phyloP scores from a whole-genome alignment of 73 alveolate species.

The Paraurostyla sp. region DNA sequence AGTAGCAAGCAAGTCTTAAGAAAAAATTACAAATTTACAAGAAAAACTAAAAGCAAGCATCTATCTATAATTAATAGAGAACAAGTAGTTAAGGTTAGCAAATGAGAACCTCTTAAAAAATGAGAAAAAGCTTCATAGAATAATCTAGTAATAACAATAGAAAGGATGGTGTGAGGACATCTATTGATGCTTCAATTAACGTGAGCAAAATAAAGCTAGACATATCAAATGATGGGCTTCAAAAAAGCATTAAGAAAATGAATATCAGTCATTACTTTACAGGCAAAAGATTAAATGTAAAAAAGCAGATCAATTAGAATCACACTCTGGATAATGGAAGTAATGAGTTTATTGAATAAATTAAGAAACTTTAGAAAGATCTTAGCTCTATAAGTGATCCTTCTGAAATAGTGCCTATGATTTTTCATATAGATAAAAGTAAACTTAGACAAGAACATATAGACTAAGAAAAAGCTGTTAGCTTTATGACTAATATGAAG shows the following conservation, averaged over 20 bases:
- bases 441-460: neutral
- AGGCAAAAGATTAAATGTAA: neutral
- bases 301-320: neutral
- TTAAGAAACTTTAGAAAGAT: neutral
- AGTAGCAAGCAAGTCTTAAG: neutral
- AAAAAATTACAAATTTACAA: neutral
- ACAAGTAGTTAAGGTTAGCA: no score
- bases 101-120: no score
- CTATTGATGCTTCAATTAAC: no score
- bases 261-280: neutral
- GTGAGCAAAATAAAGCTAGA: no score
- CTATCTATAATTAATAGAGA: no score
- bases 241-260: neutral
- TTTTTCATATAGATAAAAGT: neutral
- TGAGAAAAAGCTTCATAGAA: no score
- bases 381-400: neutral
- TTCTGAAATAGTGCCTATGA: neutral
- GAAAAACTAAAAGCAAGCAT: neutral
- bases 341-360: neutral
- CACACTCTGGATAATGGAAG: neutral
- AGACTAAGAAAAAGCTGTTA: constrained; percentile 9
- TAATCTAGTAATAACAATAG: no score
- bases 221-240: no score
- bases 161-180: no score
- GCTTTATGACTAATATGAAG: neutral